These are phyloP conservation scores for apple (Malus domestica) DNA, from an alignment of 306 rosid species.

Conservation along the genomic window ASM211411v1 NC_041799.1:2688001-2688500, in stretches of 20 bases:
- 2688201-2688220: accelerated
- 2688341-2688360: neutral
- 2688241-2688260: too few relatives aligned
- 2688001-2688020: neutral
- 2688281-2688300: neutral
- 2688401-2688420: neutral
- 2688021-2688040: neutral
- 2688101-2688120: too few relatives aligned
- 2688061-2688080: neutral
- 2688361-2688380: neutral
- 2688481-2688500: neutral
- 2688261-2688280: too few relatives aligned
- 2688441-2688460: neutral
- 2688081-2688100: neutral
- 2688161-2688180: too few relatives aligned
- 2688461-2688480: neutral
- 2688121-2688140: too few relatives aligned
- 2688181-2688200: too few relatives aligned
- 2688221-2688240: accelerated
- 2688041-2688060: neutral
- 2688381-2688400: neutral
- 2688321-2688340: neutral
- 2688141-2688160: too few relatives aligned
- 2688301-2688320: neutral
- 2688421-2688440: neutral